Conservation (phyloP, 192 early-diverging fungal species). For the Kickxella alabastrina region DNA sequence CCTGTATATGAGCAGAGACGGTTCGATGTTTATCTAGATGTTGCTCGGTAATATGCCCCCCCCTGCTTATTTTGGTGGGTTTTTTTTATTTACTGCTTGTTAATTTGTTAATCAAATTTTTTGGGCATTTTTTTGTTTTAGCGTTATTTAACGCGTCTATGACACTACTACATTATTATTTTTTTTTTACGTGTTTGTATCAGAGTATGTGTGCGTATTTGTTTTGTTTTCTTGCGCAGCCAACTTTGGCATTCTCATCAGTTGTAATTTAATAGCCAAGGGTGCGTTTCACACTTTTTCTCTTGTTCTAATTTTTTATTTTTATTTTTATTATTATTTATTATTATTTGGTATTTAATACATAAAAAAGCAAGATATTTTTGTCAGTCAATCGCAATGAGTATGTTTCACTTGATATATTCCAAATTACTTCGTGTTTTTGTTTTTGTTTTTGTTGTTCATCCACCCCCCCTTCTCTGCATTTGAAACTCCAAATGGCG, state of each 20-base stretch:
- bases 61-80: no score
- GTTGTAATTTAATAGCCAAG: background rate
- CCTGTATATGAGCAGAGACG: constrained; percentile 78
- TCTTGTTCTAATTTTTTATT: background rate
- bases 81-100: no score
- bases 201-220: no score
- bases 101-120: no score
- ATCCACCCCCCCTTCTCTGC: no score
- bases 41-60: constrained; percentile 36
- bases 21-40: constrained; percentile 87
- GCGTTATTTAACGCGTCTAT: background rate
- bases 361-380: background rate
- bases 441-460: background rate
- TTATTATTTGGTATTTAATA: background rate
- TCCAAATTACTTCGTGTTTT: background rate
- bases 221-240: constrained; percentile 3
- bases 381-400: background rate
- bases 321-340: background rate
- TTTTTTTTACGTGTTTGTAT: background rate
- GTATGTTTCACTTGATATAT: constrained; percentile 4
- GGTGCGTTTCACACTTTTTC: background rate
- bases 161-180: background rate
- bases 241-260: background rate
- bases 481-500: no score
- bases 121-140: background rate